Evolutionary conservation across 2,329 filamentous ascomycete genomes (phyloP).

Genomic region (Coleophoma crateriformis): DNA sequence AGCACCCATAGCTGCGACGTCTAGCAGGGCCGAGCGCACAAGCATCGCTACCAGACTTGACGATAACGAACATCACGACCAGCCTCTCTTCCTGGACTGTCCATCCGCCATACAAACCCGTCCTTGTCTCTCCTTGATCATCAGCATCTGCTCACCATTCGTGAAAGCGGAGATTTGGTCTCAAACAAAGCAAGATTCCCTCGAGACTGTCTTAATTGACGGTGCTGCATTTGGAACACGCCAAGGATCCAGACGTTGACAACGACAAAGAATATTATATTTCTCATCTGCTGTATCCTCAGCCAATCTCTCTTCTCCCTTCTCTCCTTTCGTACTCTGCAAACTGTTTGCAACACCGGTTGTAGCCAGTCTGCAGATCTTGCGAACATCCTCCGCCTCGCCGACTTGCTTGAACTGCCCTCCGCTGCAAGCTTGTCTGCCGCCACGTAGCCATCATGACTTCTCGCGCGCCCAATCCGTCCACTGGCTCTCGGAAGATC

Average conservation of each 20-base stretch:
- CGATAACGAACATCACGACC: constrained; percentile 1
- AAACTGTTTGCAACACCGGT: neutral
- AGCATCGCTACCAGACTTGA: constrained; percentile 3
- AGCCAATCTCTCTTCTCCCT: neutral
- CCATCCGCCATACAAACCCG: neutral
- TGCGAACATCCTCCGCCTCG: neutral
- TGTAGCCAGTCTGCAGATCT: constrained; percentile 3
- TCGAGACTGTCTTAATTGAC: neutral
- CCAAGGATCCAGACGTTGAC: neutral
- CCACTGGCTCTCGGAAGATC: constrained; percentile 77
- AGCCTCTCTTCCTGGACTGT: neutral
- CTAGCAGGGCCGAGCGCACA: constrained; percentile 22
- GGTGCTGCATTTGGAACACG: neutral
- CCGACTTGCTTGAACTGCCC: neutral
- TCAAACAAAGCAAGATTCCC: too few relatives aligned
- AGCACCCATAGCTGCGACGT: constrained; percentile 21
- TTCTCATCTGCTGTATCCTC: neutral
- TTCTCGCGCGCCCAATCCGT: constrained; percentile 41
- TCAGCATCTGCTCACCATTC: neutral
- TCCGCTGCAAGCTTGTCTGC: neutral
- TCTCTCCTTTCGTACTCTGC: neutral
- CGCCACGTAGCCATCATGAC: constrained; percentile 23
- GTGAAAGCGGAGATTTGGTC: neutral
- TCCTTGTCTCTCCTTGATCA: neutral
- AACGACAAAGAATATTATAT: constrained; percentile 3